Percentiles rank a stretch among this genome's conserved stretches.
phyloP scores from a whole-genome alignment of 2,329 filamentous ascomycete genomes.

The Cladophialophora immunda region DNA sequence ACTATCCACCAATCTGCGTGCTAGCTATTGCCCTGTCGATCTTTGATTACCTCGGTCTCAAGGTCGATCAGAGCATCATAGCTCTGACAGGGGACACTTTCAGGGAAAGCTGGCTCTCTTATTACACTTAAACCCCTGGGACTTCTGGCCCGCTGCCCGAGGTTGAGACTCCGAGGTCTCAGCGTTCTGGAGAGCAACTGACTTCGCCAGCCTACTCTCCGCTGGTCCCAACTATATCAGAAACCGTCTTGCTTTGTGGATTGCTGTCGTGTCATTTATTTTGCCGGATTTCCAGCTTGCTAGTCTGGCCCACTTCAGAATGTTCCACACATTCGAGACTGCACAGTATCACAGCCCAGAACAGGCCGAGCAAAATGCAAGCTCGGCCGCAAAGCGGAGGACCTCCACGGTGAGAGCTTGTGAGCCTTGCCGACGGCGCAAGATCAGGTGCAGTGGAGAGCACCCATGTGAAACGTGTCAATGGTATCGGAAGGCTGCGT shows the following conservation, averaged over 20 bases:
- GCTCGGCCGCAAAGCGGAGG: conserved; percentile 46
- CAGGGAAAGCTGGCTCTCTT: not conserved
- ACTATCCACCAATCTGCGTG: not conserved
- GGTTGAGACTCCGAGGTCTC: not conserved
- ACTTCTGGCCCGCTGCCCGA: not conserved
- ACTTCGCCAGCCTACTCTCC: not conserved
- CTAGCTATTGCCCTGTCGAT: conserved; percentile 5
- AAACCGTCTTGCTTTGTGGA: not conserved
- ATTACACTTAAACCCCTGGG: not conserved
- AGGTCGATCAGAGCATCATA: conserved; percentile 5
- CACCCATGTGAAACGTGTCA: conserved; percentile 84
- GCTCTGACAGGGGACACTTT: not conserved
- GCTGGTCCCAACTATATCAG: not conserved
- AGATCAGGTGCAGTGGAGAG: conserved; percentile 83
- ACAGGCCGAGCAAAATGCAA: conserved; percentile 42
- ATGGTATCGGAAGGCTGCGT: conserved; percentile 80
- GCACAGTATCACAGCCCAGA: conserved; percentile 49
- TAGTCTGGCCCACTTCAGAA: conserved; percentile 33
- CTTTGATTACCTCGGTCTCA: conserved; percentile 7
- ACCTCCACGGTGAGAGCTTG: conserved; percentile 64
- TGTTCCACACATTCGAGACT: conserved; percentile 55
- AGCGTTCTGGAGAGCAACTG: not conserved
- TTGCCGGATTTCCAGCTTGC: not conserved
- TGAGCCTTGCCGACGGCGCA: conserved; percentile 79
- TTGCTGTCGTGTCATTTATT: not conserved